Conservation (phyloP, 768 basidiomycete genomes). For the Calocybe cyanea region DNA sequence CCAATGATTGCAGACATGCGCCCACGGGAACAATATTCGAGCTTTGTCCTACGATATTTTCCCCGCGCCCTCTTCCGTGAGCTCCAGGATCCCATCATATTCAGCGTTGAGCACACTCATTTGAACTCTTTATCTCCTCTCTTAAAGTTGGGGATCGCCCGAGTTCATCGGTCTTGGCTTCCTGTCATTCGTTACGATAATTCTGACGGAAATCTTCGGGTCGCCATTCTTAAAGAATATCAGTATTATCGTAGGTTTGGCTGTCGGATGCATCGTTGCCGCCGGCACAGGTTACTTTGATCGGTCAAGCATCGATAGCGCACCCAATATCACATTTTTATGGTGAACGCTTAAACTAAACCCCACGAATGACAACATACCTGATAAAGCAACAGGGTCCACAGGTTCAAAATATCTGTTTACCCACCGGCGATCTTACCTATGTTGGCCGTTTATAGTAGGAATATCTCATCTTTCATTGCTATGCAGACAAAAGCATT, state of each 20-base stretch:
- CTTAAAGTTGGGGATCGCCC: conserved; percentile 68
- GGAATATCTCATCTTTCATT: neutral
- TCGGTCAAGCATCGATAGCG: conserved; percentile 54
- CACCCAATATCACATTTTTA: conserved; percentile 79
- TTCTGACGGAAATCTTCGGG: conserved; percentile 79
- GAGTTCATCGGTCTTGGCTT: conserved; percentile 87
- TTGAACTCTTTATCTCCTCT: too few species aligned
- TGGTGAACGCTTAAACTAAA: conserved; percentile 40
- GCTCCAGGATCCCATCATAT: conserved; percentile 16
- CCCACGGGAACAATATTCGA: conserved; percentile 64
- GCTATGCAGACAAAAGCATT: neutral
- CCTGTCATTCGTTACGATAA: conserved; percentile 72
- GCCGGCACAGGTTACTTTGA: conserved; percentile 79
- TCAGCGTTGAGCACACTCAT: neutral
- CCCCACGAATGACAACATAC: neutral
- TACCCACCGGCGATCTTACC: conserved; percentile 66
- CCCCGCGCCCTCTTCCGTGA: conserved; percentile 65
- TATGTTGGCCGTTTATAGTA: conserved; percentile 36
- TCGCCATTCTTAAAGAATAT: conserved; percentile 83
- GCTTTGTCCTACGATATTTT: conserved; percentile 68
- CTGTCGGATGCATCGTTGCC: conserved; percentile 77
- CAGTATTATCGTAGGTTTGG: conserved; percentile 71
- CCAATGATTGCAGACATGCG: conserved; percentile 61
- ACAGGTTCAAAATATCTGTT: conserved; percentile 71
- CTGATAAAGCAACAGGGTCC: conserved; percentile 42